These are phyloP conservation scores for Penicillium antarcticum DNA, from an alignment of 495 filamentous ascomycete genomes.

Conservation along the genomic window DNA sequence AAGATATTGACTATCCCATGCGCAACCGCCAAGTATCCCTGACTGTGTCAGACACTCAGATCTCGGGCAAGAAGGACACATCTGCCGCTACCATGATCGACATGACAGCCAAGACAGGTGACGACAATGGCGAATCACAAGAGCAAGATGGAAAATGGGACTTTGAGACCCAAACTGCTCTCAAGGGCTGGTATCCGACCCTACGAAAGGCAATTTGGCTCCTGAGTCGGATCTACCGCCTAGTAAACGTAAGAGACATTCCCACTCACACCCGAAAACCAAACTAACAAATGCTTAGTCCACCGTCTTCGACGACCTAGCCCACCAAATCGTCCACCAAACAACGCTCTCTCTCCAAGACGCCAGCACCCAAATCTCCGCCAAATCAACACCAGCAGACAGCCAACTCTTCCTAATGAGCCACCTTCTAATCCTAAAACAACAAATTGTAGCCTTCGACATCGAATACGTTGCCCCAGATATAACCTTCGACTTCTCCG, in stretches of 20 bases:
- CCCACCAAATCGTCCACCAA: conserved; percentile 73
- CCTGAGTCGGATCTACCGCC: conserved; percentile 77
- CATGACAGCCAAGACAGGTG: conserved; percentile 49
- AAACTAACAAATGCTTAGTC: conserved; percentile 39
- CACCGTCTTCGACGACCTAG: conserved; percentile 73
- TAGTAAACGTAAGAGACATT: conserved; percentile 57
- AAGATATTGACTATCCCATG: conserved; percentile 66
- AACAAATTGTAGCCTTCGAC: conserved; percentile 88
- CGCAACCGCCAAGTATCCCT: conserved; percentile 44
- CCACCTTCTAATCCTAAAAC: conserved; percentile 86
- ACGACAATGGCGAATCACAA: conserved; percentile 46
- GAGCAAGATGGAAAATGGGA: conserved; percentile 50
- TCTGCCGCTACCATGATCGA: conserved; percentile 42
- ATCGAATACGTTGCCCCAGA: conserved; percentile 81
- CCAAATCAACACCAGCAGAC: conserved; percentile 57
- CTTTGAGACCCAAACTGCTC: conserved; percentile 49
- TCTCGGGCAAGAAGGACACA: conserved; percentile 43
- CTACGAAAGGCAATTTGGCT: conserved; percentile 78
- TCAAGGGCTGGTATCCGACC: conserved; percentile 62
- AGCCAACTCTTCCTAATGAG: conserved; percentile 85
- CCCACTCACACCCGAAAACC: not conserved
- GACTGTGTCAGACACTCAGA: conserved; percentile 46
- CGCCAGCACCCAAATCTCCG: conserved; percentile 48
- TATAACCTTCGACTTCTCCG: conserved; percentile 72
- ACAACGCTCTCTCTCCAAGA: conserved; percentile 63